Conservation (phyloP, 1,284 basidiomycete species). For the Ceratobasidium sp. region DNA sequence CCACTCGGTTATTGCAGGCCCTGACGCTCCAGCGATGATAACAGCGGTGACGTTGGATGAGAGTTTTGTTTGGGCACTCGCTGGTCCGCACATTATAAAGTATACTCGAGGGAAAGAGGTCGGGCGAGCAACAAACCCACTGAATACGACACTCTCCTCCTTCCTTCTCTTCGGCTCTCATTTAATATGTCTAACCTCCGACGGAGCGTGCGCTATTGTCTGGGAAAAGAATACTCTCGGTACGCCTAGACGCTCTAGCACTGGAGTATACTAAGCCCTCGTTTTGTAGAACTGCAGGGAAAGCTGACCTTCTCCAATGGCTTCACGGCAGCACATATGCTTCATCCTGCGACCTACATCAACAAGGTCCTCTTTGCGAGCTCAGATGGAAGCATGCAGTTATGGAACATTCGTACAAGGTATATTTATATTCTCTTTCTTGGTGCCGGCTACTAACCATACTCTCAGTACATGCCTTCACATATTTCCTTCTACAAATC, state of each 20-base stretch:
- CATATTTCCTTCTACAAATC: constrained; percentile 60
- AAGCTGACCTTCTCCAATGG: constrained; percentile 75
- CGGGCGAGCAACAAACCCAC: constrained; percentile 64
- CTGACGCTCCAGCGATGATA: constrained; percentile 77
- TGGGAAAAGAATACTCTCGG: constrained; percentile 76
- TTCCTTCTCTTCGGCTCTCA: constrained; percentile 82
- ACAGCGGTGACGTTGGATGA: constrained; percentile 81
- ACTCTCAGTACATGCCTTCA: constrained; percentile 67
- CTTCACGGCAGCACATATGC: constrained; percentile 82
- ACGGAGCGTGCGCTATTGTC: constrained; percentile 78
- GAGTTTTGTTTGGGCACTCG: constrained; percentile 83
- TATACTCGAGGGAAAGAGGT: constrained; percentile 84
- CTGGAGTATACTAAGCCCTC: constrained; percentile 36
- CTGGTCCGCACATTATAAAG: constrained; percentile 74
- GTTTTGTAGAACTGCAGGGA: constrained; percentile 60
- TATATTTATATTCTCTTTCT: constrained; percentile 54
- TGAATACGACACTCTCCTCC: constrained; percentile 64
- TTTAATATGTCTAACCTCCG: constrained; percentile 78
- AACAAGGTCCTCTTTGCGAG: constrained; percentile 94
- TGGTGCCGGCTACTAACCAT: constrained; percentile 2
- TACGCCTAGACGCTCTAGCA: constrained; percentile 51
- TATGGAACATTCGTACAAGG: constrained; percentile 94
- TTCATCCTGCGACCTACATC: constrained; percentile 96
- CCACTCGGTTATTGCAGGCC: constrained; percentile 60
- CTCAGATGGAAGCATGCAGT: constrained; percentile 78